phyloP scores from a whole-genome alignment of 352 stramenopile species.

The Phytophthora cactorum region DNA sequence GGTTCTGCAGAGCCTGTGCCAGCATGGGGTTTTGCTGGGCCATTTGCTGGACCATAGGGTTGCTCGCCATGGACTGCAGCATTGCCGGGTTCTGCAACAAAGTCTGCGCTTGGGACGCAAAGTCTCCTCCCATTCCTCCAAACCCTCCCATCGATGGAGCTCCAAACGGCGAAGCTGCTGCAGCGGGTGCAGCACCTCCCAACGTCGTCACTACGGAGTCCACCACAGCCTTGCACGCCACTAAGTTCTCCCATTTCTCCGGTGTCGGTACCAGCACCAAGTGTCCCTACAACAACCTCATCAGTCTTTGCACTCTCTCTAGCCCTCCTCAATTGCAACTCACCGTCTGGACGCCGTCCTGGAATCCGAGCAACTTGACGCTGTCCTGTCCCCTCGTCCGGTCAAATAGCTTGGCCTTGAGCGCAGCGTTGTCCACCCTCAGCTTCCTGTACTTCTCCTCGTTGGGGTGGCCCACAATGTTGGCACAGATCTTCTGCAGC shows the following conservation, averaged over 20 bases:
- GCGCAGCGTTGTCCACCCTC: constrained; percentile 67
- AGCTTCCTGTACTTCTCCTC: constrained; percentile 86
- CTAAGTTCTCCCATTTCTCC: constrained; percentile 78
- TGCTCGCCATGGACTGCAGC: constrained; percentile 64
- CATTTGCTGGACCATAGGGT: constrained; percentile 86
- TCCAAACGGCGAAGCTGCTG: constrained; percentile 15
- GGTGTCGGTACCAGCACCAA: constrained; percentile 75
- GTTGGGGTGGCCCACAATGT: constrained; percentile 72
- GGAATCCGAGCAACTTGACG: constrained; percentile 72
- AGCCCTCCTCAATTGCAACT: constrained; percentile 2
- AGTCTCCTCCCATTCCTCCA: constrained; percentile 38
- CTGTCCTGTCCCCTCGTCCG: constrained; percentile 60
- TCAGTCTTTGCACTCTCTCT: background rate
- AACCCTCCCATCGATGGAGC: constrained; percentile 27
- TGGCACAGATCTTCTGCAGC: constrained; percentile 84
- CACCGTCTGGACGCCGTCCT: constrained; percentile 72
- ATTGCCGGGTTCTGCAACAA: constrained; percentile 83
- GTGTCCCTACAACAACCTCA: constrained; percentile 43
- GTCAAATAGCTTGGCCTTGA: constrained; percentile 72
- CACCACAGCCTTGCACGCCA: constrained; percentile 69
- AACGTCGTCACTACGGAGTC: constrained; percentile 44
- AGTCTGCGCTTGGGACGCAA: constrained; percentile 61
- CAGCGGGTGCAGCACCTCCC: constrained; percentile 3
- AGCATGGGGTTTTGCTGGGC: constrained; percentile 81
- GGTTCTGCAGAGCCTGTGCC: constrained; percentile 78